Evolutionary conservation across 2,329 filamentous ascomycete species (phyloP), one percentile per base, ranked within the genome.

Genomic region (Neoarthrinium moseri): DNA sequence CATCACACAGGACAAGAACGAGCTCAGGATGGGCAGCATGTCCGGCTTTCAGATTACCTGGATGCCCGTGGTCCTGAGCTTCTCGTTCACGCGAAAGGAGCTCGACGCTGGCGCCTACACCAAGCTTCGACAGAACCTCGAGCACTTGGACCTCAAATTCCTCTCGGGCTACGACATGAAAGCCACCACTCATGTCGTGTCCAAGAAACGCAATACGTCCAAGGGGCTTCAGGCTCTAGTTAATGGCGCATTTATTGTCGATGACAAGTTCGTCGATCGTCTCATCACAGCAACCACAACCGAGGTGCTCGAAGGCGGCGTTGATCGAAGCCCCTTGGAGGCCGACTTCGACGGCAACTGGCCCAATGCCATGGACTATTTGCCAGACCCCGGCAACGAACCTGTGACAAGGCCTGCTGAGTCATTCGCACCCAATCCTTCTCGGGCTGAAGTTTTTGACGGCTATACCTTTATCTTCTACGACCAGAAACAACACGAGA

Each of bases 401-500:
- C 87, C 87, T 0, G 79, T 84, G 3, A 74, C 84, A 27, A 80
- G 86, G 38, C 79, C 84, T 0, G 72, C 80, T 8, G 77, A 81
- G n/a, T 78, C 83, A 11, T 92, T 95, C 60, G 73, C 77, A 6
- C 92, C 94, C 0, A 81, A 92, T 51, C 53, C 73, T 0, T 66
- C 69, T 13, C 80, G 94, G 17, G 70, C 72, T 6, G 81, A 84
- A 22, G 74, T 99, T 1, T 97, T 99, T 55, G 81, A 88, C 10
- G 89, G 88, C 3, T 94, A 91, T 58, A 92, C 86, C 0, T 96
- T 97, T 59, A 75, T 99, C 4, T 96, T 97, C 58, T 86, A 91
- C 53, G 84, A 91, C 44, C 66, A 78, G 43, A 72, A 72, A 3
- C 92, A 97, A 63, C 90, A 84, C 62, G 81, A 89, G 6, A 89